Conservation (phyloP, 1,284 basidiomycete genomes). For the Entoloma clypeatum region DNA sequence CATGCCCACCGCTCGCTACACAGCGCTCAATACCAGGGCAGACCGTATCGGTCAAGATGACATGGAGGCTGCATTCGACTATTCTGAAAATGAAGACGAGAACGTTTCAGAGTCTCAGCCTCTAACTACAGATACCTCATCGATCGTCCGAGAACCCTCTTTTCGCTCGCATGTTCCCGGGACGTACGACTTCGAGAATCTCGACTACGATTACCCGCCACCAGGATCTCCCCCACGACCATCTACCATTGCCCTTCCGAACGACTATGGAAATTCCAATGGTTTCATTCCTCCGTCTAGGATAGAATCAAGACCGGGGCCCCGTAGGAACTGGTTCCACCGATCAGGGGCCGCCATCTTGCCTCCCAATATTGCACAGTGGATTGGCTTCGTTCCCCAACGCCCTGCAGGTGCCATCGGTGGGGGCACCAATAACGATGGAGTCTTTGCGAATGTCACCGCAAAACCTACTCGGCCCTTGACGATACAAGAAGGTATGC, state of each 20-base stretch:
- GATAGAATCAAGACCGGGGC: constrained; percentile 32
- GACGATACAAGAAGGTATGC: constrained; percentile 60
- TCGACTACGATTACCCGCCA: constrained; percentile 76
- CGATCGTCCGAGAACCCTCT: constrained; percentile 21
- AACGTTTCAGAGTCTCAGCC: constrained; percentile 48
- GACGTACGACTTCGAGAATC: constrained; percentile 82
- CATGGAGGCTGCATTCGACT: constrained; percentile 75
- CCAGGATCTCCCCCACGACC: constrained; percentile 80
- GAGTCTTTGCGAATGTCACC: constrained; percentile 94
- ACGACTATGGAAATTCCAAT: constrained; percentile 78
- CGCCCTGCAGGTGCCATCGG: constrained; percentile 53
- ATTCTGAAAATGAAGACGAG: constrained; percentile 65
- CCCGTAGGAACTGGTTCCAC: constrained; percentile 51
- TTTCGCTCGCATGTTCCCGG: constrained; percentile 32
- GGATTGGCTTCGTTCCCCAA: constrained; percentile 47
- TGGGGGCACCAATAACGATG: constrained; percentile 81
- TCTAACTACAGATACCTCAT: constrained; percentile 39
- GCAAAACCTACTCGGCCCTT: constrained; percentile 77
- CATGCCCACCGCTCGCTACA: constrained; percentile 71
- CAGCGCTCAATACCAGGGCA: constrained; percentile 56
- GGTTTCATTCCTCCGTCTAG: constrained; percentile 62
- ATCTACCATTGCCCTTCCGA: constrained; percentile 59
- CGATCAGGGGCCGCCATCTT: constrained; percentile 56
- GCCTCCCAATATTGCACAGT: constrained; percentile 44
- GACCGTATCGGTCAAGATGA: constrained; percentile 38